Evolutionary conservation across 139 green algal species (phyloP).

Genomic region (Bryopsis sp.): DNA sequence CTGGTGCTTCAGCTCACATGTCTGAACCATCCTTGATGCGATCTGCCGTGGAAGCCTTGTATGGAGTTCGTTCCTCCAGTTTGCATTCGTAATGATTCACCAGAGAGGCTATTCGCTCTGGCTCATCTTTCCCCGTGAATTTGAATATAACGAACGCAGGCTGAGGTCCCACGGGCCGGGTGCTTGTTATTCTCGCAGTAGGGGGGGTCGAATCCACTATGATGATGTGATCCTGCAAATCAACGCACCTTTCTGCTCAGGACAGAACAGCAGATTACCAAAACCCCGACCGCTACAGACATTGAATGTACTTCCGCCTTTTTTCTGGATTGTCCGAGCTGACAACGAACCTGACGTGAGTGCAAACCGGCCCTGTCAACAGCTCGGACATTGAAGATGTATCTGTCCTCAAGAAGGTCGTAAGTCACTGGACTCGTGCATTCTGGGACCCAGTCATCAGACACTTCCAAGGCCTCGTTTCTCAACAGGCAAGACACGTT

Average conservation of each 20-base stretch:
- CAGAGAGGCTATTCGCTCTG: not conserved
- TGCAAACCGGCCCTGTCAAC: slow-evolving; percentile 1
- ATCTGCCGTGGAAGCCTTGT: too few species aligned
- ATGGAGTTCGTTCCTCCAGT: not conserved
- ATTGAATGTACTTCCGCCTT: not conserved
- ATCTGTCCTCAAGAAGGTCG: not conserved
- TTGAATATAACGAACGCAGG: slow-evolving; percentile 6
- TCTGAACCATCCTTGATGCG: not conserved
- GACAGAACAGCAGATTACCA: not conserved
- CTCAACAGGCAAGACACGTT: slow-evolving; percentile 6
- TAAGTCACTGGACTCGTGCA: not conserved
- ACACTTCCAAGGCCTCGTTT: not conserved
- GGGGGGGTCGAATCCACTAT: slow-evolving; percentile 9
- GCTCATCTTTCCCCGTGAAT: not conserved
- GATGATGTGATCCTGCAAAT: slow-evolving; percentile 5
- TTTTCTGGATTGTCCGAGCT: too few species aligned
- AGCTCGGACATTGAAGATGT: not conserved
- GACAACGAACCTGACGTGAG: too few species aligned
- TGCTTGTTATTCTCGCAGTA: not conserved
- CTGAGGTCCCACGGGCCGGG: not conserved
- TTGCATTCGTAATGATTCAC: not conserved
- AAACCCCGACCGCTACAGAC: not conserved
- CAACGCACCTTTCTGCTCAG: too few species aligned
- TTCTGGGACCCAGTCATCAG: not conserved
- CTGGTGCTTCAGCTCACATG: not conserved